A percentile compares a stretch with the other conserved stretches of the same genome.
These are phyloP conservation scores for Fusarium humuli DNA, from an alignment of 2,329 filamentous ascomycete species.

Conservation along the genomic window DNA sequence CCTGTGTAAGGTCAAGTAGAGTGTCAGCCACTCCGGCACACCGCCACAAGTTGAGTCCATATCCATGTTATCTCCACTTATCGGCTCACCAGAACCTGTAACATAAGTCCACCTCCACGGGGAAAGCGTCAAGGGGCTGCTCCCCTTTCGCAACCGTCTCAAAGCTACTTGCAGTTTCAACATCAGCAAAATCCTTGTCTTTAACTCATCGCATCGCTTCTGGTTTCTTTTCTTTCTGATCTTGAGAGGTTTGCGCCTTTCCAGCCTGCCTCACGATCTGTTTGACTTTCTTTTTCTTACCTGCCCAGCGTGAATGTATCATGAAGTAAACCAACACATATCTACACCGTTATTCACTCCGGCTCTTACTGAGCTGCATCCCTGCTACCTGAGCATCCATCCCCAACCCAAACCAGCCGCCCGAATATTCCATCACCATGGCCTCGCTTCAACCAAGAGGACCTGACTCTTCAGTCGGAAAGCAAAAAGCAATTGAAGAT, in stretches of 20 bases:
- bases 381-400: slow-evolving; percentile 17
- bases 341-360: slow-evolving; percentile 8
- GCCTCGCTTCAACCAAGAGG: slow-evolving; percentile 57
- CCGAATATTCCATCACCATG: slow-evolving; percentile 47
- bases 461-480: slow-evolving; percentile 60
- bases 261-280: slow-evolving; percentile 3
- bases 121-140: slow-evolving; percentile 29
- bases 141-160: slow-evolving; percentile 35
- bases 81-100: slow-evolving; percentile 32
- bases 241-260: background rate
- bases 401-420: slow-evolving; percentile 14
- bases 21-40: slow-evolving; percentile 33
- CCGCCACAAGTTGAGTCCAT: slow-evolving; percentile 26
- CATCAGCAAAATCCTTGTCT: slow-evolving; percentile 16
- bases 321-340: slow-evolving; percentile 37
- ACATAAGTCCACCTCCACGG: slow-evolving; percentile 4
- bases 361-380: slow-evolving; percentile 7
- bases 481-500: slow-evolving; percentile 73
- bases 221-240: background rate
- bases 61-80: slow-evolving; percentile 1
- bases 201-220: background rate
- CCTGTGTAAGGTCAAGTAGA: background rate
- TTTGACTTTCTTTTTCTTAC: background rate
- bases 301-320: slow-evolving; percentile 13
- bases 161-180: slow-evolving; percentile 29